These are phyloP conservation scores for Leonotis leonurus DNA, from an alignment of 257 asterid species.

Conservation along the genomic window DNA sequence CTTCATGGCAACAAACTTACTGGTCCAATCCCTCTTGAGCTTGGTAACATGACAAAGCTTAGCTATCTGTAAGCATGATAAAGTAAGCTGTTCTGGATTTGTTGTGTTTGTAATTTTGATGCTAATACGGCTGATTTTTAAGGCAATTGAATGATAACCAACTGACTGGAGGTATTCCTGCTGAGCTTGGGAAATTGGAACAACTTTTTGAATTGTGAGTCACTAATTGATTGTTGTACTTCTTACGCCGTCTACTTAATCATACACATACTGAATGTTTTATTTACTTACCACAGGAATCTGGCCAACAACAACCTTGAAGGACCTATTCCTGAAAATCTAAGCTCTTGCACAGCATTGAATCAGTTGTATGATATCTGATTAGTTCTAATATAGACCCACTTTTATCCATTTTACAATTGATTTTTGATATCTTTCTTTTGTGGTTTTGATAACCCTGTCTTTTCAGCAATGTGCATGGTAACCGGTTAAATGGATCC, in stretches of 20 bases:
- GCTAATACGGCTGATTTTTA: conserved; percentile 16
- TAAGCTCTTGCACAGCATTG: conserved; percentile 90
- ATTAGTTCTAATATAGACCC: neutral
- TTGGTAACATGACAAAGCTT: conserved; percentile 91
- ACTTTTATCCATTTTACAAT: neutral
- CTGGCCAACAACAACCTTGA: conserved; percentile 76
- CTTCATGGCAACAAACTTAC: conserved; percentile 96
- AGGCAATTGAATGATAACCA: conserved; percentile 93
- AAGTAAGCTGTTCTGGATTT: neutral
- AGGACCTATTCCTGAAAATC: conserved; percentile 85
- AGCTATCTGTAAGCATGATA: conserved; percentile 70
- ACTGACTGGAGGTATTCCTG: conserved; percentile 69
- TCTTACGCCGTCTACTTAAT: neutral
- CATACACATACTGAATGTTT: neutral
- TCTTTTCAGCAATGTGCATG: conserved; percentile 76
- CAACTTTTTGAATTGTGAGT: conserved; percentile 94
- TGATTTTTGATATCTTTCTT: neutral
- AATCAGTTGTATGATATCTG: conserved; percentile 65
- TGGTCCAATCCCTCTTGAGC: conserved; percentile 77
- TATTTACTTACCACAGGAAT: conserved; percentile 44
- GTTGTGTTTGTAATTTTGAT: neutral
- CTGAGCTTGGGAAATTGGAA: conserved; percentile 82
- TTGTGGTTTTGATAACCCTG: neutral
- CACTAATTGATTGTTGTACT: neutral
- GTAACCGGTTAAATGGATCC: conserved; percentile 71